Conservation (phyloP, 2,329 filamentous ascomycete species). For the Ceratocystis albifundus region DNA sequence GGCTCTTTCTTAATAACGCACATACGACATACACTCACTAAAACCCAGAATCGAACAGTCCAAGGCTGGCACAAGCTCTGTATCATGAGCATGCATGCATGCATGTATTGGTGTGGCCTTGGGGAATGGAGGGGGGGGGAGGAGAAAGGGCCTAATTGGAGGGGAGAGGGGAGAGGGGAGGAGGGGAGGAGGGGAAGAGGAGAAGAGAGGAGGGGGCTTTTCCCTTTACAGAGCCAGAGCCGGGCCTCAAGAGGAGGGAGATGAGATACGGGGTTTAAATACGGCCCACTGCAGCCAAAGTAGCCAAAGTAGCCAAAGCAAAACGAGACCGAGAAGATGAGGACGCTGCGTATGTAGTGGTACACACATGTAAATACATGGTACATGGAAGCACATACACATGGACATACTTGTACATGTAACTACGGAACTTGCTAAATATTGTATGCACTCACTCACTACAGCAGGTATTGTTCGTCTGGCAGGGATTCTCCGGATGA, state of each 20-base stretch:
- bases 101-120: not conserved
- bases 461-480: not conserved
- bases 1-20: not conserved
- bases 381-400: not conserved
- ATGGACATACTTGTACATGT: not conserved
- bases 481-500: not conserved
- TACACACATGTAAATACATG: too few relatives aligned
- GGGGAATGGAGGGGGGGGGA: not conserved
- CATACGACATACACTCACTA: not conserved
- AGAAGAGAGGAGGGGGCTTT: not conserved
- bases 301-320: too few relatives aligned
- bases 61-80: not conserved
- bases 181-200: too few relatives aligned
- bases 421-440: not conserved
- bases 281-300: not conserved
- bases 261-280: not conserved
- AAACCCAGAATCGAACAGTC: too few relatives aligned
- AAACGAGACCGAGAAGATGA: too few relatives aligned
- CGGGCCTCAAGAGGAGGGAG: not conserved
- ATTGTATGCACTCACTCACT: not conserved
- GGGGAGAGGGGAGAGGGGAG: not conserved
- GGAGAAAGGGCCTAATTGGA: not conserved
- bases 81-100: slow-evolving; percentile 7
- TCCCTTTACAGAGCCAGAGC: not conserved
- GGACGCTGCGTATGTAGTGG: too few relatives aligned